phyloP scores from a whole-genome alignment of 495 filamentous ascomycete genomes.

The Xylaria telfairii region DNA sequence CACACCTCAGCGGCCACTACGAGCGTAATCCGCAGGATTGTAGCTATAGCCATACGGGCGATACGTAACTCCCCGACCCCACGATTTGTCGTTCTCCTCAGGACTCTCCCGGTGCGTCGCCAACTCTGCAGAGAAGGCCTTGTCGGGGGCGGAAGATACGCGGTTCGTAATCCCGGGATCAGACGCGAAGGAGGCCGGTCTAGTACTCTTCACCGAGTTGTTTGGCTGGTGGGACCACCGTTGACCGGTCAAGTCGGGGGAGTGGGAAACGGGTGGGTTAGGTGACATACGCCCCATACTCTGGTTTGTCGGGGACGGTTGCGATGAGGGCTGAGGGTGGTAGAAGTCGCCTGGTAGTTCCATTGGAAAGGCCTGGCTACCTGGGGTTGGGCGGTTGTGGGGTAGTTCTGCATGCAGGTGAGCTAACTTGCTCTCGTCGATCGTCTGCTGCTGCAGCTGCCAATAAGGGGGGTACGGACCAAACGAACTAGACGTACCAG shows the following conservation, averaged over 20 bases:
- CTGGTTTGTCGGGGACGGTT: conserved; percentile 31
- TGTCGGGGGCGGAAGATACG: conserved; percentile 45
- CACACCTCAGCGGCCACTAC: conserved; percentile 26
- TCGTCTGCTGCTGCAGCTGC: conserved; percentile 30
- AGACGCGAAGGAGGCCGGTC: conserved; percentile 44
- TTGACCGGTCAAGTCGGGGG: conserved; percentile 34
- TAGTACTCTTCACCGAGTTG: conserved; percentile 36
- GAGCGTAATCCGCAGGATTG: conserved; percentile 53
- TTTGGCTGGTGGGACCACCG: conserved; percentile 43
- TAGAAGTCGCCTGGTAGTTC: conserved; percentile 57
- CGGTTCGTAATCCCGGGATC: conserved; percentile 34
- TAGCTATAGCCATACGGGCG: conserved; percentile 41
- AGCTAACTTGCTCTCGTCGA: conserved; percentile 32
- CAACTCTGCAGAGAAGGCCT: conserved; percentile 43
- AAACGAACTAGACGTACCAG: conserved; percentile 34
- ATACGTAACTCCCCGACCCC: conserved; percentile 25
- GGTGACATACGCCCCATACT: conserved; percentile 27
- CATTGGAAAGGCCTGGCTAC: conserved; percentile 38
- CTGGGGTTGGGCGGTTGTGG: conserved; percentile 17
- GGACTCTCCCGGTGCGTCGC: conserved; percentile 46
- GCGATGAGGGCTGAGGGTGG: conserved; percentile 37
- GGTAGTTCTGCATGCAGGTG: conserved; percentile 33
- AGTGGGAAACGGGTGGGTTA: conserved; percentile 41
- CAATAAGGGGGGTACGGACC: conserved; percentile 32
- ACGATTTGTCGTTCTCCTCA: conserved; percentile 45